Evolutionary conservation across 495 filamentous ascomycete species (phyloP).

Genomic region (Penicillium atrosanguineum): DNA sequence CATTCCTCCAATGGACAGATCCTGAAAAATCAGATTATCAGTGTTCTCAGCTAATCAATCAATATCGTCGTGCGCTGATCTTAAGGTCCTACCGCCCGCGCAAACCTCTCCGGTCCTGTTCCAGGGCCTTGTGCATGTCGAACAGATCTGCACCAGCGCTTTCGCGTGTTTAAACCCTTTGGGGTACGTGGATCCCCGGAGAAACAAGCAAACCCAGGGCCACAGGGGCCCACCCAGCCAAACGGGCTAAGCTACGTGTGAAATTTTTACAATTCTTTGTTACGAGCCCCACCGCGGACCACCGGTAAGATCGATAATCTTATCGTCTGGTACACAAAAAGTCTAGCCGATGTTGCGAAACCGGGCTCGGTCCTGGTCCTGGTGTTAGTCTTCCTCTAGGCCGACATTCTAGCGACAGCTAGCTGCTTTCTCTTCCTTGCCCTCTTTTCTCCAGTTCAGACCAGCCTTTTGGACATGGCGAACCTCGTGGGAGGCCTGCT

Average conservation of each 20-base stretch:
- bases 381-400: not conserved
- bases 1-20: constrained; percentile 1
- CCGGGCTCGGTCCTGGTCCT: not conserved
- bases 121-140: not conserved
- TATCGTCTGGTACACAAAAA: constrained; percentile 6
- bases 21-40: constrained; percentile 10
- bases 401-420: not conserved
- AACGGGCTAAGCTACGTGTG: constrained; percentile 3
- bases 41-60: constrained; percentile 12
- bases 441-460: not conserved
- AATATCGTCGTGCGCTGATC: not conserved
- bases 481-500: constrained; percentile 9
- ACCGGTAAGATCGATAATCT: constrained; percentile 23
- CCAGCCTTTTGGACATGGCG: constrained; percentile 10
- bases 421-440: not conserved
- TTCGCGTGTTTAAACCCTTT: not conserved
- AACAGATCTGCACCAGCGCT: not conserved
- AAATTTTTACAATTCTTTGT: not conserved
- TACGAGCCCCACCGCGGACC: constrained; percentile 1
- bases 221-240: not conserved
- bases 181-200: not conserved
- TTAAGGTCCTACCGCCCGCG: constrained; percentile 1
- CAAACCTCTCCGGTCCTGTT: not conserved
- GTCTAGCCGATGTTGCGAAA: not conserved
- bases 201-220: not conserved